A percentile compares a stretch with the other conserved stretches of the same genome.
These are phyloP conservation scores for Crithidia brevicula DNA, from an alignment of 208 protist species.

Conservation along the genomic window DNA sequence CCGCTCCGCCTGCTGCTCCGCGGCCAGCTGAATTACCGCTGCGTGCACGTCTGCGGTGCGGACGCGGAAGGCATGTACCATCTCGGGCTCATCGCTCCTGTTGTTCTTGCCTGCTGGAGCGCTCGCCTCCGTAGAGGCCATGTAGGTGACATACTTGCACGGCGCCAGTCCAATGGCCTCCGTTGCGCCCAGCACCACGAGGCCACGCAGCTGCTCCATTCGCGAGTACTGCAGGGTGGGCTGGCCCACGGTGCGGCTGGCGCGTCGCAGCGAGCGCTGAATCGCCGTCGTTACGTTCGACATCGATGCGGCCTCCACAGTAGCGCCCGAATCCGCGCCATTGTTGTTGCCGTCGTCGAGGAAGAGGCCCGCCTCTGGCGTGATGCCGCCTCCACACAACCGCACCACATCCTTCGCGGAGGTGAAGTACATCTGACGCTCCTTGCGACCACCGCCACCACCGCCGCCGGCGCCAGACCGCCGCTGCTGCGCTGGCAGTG, in stretches of 20 bases:
- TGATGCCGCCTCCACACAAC: conserved; percentile 50
- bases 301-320: conserved; percentile 53
- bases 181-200: conserved; percentile 61
- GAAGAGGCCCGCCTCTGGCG: conserved; percentile 12
- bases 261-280: conserved; percentile 63
- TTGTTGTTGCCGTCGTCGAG: conserved; percentile 23
- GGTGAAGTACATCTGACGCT: conserved; percentile 76
- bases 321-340: conserved; percentile 7
- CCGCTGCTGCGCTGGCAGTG: conserved; percentile 3
- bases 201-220: conserved; percentile 61
- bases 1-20: conserved; percentile 16
- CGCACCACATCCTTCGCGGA: conserved; percentile 63
- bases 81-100: conserved; percentile 23
- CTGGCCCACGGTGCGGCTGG: conserved; percentile 76
- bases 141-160: conserved; percentile 59
- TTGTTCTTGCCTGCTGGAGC: conserved; percentile 6
- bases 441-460: conserved; percentile 10
- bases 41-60: conserved; percentile 70
- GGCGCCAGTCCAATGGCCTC: conserved; percentile 80
- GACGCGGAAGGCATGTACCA: conserved; percentile 67
- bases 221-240: conserved; percentile 66
- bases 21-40: conserved; percentile 56
- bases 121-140: conserved; percentile 36
- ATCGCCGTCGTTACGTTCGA: conserved; percentile 79
- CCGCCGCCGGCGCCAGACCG: conserved; percentile 16